phyloP scores from a whole-genome alignment of 2,329 filamentous ascomycete species.

The Venturia effusa region DNA sequence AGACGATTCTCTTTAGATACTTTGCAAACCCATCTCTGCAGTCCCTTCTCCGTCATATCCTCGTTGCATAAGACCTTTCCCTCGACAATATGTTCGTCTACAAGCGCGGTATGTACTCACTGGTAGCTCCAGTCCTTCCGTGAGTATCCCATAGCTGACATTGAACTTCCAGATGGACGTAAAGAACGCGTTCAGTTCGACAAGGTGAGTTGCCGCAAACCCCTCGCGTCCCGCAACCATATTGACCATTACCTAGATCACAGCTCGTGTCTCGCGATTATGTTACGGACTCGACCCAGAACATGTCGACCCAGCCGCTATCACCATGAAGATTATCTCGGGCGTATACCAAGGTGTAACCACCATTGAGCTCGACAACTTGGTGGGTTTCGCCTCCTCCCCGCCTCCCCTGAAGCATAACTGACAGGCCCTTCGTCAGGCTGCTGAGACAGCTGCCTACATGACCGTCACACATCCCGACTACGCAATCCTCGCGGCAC shows the following conservation, averaged over 20 bases:
- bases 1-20: not conserved
- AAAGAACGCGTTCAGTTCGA: constrained; percentile 99
- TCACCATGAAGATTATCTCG: constrained; percentile 98
- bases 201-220: constrained; percentile 66
- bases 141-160: not conserved
- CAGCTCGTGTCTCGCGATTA: constrained; percentile 89
- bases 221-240: not conserved
- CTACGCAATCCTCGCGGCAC: constrained; percentile 95
- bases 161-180: constrained; percentile 64
- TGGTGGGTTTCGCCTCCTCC: constrained; percentile 52
- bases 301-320: constrained; percentile 94
- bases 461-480: constrained; percentile 99
- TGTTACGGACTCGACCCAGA: constrained; percentile 95
- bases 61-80: not conserved
- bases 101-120: constrained; percentile 44
- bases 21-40: not conserved
- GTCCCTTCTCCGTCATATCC: no score
- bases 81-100: constrained; percentile 46
- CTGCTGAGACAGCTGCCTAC: constrained; percentile 96
- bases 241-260: not conserved
- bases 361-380: constrained; percentile 89
- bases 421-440: constrained; percentile 42
- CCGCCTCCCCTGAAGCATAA: constrained; percentile 3
- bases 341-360: constrained; percentile 98
- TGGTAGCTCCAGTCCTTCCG: constrained; percentile 7